Evolutionary conservation across 1,284 basidiomycete genomes (phyloP).

Genomic region (Cryptococcus hybrid): DNA sequence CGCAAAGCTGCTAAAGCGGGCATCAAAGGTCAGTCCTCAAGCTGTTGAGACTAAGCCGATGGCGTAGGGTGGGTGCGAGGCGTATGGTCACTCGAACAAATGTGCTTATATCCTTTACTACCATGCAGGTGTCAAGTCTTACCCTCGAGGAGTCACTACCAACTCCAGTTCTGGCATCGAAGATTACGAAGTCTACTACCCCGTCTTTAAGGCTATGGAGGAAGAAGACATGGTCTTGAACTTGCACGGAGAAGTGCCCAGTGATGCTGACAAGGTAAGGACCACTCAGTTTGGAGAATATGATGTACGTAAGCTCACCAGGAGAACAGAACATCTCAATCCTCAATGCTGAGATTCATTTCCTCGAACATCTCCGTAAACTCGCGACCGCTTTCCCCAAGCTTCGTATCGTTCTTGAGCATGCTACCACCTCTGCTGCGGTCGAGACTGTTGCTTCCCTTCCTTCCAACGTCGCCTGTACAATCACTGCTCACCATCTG

Average conservation of each 20-base stretch:
- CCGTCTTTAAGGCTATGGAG: conserved; percentile 94
- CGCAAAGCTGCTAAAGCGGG: conserved; percentile 80
- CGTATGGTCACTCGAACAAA: conserved; percentile 2
- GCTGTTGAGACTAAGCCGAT: background rate
- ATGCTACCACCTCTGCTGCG: conserved; percentile 95
- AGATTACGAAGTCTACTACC: conserved; percentile 92
- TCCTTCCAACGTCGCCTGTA: conserved; percentile 87
- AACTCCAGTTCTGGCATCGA: conserved; percentile 97
- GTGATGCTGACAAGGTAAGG: conserved; percentile 71
- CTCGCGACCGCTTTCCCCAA: conserved; percentile 85
- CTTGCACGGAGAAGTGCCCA: conserved; percentile 95
- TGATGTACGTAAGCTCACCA: background rate
- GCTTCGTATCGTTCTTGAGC: conserved; percentile 95
- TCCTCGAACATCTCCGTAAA: conserved; percentile 82
- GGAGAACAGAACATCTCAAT: conserved; percentile 75
- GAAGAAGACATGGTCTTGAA: conserved; percentile 91
- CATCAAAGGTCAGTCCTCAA: conserved; percentile 62
- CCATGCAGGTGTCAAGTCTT: conserved; percentile 86
- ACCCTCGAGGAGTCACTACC: conserved; percentile 96
- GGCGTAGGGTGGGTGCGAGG: background rate
- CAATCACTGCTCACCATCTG: conserved; percentile 97
- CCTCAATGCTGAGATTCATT: conserved; percentile 88
- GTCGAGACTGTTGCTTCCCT: conserved; percentile 70
- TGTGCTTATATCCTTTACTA: background rate
- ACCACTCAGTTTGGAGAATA: background rate